Evolutionary conservation across 257 asterid species (phyloP).

Genomic region (Scutellaria barbata): DNA sequence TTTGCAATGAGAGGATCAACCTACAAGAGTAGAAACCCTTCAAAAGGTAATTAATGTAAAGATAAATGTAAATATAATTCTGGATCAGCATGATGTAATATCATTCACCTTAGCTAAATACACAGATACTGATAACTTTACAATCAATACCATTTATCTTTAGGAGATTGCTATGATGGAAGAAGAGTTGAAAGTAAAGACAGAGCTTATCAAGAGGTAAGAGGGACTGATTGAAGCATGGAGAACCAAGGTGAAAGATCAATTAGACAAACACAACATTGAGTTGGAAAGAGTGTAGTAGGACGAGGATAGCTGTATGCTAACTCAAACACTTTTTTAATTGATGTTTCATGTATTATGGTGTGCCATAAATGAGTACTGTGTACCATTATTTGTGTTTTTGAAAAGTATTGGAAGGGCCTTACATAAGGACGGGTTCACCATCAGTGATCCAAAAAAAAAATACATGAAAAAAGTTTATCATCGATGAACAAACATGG

Average conservation of each 20-base stretch:
- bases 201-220: constrained; percentile 62
- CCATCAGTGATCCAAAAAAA: too few relatives aligned
- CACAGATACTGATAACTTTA: not conserved
- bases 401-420: too few relatives aligned
- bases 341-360: not conserved
- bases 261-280: constrained; percentile 69
- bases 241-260: constrained; percentile 75
- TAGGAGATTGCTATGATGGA: constrained; percentile 88
- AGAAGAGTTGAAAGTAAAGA: constrained; percentile 73
- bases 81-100: constrained; percentile 1
- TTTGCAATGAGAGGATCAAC: constrained; percentile 86
- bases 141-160: constrained; percentile 19
- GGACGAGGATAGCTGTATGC: not conserved
- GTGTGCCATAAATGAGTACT: not conserved
- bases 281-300: constrained; percentile 80
- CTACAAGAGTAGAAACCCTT: constrained; percentile 71
- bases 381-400: too few relatives aligned
- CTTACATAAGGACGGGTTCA: too few relatives aligned
- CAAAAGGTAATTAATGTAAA: constrained; percentile 61
- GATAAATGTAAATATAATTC: too few relatives aligned
- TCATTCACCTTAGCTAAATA: not conserved
- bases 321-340: not conserved
- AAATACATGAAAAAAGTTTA: too few relatives aligned
- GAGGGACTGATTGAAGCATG: constrained; percentile 70
- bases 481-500: too few relatives aligned